phyloP scores from a whole-genome alignment of 495 filamentous ascomycete species.

The Sordaria brevicollis region DNA sequence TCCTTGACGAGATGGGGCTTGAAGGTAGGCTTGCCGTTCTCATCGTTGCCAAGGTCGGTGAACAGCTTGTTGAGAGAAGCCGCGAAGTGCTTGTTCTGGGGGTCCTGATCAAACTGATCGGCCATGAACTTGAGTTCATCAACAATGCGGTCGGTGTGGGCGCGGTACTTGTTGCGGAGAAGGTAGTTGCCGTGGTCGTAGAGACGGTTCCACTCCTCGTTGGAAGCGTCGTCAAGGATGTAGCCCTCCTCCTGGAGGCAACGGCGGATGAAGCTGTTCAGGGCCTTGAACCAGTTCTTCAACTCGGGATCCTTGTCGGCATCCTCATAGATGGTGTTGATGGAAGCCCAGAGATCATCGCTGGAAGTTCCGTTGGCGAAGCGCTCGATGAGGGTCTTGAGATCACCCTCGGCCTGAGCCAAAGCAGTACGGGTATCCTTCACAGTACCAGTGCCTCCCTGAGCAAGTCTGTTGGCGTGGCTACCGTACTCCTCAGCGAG shows the following conservation, averaged over 20 bases:
- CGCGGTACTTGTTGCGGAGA: conserved; percentile 76
- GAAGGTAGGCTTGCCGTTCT: conserved; percentile 75
- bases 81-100: conserved; percentile 72
- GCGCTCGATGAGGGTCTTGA: conserved; percentile 84
- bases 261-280: conserved; percentile 69
- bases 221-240: conserved; percentile 76
- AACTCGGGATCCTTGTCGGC: conserved; percentile 84
- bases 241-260: conserved; percentile 85
- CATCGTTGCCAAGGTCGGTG: conserved; percentile 66
- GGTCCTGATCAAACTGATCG: conserved; percentile 80
- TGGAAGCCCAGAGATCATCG: conserved; percentile 75
- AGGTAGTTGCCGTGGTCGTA: conserved; percentile 84
- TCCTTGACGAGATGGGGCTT: conserved; percentile 90
- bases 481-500: conserved; percentile 80
- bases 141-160: conserved; percentile 76
- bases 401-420: conserved; percentile 61
- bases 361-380: conserved; percentile 90
- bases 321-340: conserved; percentile 83
- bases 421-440: conserved; percentile 61
- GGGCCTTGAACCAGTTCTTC: conserved; percentile 74
- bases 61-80: conserved; percentile 75
- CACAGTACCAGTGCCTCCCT: conserved; percentile 53
- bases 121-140: conserved; percentile 86
- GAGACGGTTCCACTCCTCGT: conserved; percentile 69
- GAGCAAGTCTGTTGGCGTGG: conserved; percentile 54